phyloP scores from a whole-genome alignment of 371 early-diverging fungal genomes.

The Nosema muscidifuracis region DNA sequence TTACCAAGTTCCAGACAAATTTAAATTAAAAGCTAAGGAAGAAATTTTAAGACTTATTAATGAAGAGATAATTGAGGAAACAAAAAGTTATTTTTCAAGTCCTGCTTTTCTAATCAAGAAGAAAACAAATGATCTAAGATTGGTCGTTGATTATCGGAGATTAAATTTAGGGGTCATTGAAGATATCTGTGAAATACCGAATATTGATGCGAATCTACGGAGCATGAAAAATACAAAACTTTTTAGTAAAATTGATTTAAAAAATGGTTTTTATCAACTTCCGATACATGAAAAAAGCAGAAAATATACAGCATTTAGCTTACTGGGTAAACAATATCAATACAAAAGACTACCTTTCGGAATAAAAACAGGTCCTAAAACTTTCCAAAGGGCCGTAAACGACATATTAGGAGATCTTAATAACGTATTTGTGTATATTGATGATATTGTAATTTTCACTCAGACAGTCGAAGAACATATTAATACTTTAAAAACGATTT shows the following conservation, averaged over 20 bases:
- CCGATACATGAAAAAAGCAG: slow-evolving; percentile 23
- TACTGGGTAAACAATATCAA: slow-evolving; percentile 20
- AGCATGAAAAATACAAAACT: not conserved
- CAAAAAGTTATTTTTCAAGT: not conserved
- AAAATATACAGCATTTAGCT: slow-evolving; percentile 61
- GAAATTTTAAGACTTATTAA: not conserved
- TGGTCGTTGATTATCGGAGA: not conserved
- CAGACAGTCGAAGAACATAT: slow-evolving; percentile 10
- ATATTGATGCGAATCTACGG: not conserved
- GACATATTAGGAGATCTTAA: slow-evolving; percentile 8
- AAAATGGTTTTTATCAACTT: slow-evolving; percentile 53
- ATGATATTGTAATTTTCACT: slow-evolving; percentile 11
- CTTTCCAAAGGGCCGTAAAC: not conserved
- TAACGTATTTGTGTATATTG: not conserved
- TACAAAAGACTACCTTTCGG: slow-evolving; percentile 7
- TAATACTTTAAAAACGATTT: not conserved
- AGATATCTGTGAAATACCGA: not conserved
- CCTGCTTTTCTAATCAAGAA: slow-evolving; percentile 3
- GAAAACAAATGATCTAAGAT: not conserved
- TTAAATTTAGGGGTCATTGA: slow-evolving; percentile 8
- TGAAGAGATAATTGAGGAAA: not conserved
- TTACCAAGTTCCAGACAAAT: not conserved
- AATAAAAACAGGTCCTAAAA: slow-evolving; percentile 7
- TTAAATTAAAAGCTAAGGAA: not conserved
- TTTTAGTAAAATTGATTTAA: slow-evolving; percentile 24